Percentiles rank a stretch among this genome's conserved stretches.
phyloP scores from a whole-genome alignment of 306 rosid genomes.

The Albizia julibrissin region DNA sequence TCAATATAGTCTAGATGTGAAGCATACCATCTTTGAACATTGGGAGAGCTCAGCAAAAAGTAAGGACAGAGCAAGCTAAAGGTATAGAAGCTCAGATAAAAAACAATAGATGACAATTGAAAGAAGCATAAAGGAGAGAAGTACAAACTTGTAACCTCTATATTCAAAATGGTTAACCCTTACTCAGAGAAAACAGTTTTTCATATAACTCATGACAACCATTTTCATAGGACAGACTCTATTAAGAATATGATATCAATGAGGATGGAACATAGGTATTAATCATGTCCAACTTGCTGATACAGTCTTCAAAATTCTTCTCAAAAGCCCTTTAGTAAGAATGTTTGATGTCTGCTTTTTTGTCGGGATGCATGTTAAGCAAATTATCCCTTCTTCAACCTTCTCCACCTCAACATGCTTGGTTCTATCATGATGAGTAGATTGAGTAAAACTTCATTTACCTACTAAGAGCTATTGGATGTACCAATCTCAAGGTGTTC shows the following conservation, averaged over 20 bases:
- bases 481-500: background rate
- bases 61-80: background rate
- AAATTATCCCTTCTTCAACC: background rate
- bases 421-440: background rate
- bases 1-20: background rate
- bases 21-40: background rate
- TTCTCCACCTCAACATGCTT: background rate
- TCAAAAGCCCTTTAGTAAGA: background rate
- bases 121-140: background rate
- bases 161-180: background rate
- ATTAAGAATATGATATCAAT: background rate
- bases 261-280: background rate
- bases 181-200: background rate
- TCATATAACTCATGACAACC: background rate
- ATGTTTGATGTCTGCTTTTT: background rate
- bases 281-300: background rate
- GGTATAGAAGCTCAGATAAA: background rate
- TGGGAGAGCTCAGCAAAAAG: background rate
- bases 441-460: no score
- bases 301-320: background rate
- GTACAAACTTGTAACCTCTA: constrained; percentile 10
- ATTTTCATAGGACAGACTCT: background rate
- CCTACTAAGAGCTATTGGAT: background rate
- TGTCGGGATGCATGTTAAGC: background rate
- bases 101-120: background rate